Evolutionary conservation across 257 asterid genomes (phyloP).

Genomic region (Craterostigma plantagineum): DNA sequence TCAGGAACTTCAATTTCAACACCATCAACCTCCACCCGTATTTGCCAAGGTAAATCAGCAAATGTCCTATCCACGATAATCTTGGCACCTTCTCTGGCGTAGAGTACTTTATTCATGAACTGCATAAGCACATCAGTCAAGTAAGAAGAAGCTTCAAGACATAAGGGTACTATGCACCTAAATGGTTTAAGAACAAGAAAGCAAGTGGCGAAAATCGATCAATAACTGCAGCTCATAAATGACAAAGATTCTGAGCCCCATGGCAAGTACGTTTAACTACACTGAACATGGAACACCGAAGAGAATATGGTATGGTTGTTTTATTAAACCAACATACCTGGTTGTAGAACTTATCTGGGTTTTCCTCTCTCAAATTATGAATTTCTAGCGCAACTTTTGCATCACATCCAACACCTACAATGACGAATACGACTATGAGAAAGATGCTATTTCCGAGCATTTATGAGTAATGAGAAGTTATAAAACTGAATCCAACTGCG

Average conservation of each 20-base stretch:
- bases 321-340: constrained; percentile 33
- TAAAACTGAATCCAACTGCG: neutral
- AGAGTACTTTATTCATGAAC: constrained; percentile 98
- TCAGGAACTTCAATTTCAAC: constrained; percentile 89
- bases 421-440: no score
- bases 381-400: constrained; percentile 98
- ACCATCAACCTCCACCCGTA: constrained; percentile 92
- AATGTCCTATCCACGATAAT: constrained; percentile 83
- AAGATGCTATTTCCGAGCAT: no score
- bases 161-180: no score
- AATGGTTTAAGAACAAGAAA: no score
- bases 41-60: constrained; percentile 91
- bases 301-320: neutral
- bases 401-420: constrained; percentile 96
- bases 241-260: no score
- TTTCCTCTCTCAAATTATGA: constrained; percentile 95
- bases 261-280: no score
- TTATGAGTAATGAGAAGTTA: no score
- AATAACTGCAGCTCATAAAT: no score
- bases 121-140: constrained; percentile 18
- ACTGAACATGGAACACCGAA: no score
- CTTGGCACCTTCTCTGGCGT: constrained; percentile 97
- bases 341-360: constrained; percentile 95
- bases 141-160: no score
- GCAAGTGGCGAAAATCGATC: no score